Percentiles rank a stretch among this genome's conserved stretches.
Conservation (phyloP, 208 protist species). For the Borovskyia barvae region DNA sequence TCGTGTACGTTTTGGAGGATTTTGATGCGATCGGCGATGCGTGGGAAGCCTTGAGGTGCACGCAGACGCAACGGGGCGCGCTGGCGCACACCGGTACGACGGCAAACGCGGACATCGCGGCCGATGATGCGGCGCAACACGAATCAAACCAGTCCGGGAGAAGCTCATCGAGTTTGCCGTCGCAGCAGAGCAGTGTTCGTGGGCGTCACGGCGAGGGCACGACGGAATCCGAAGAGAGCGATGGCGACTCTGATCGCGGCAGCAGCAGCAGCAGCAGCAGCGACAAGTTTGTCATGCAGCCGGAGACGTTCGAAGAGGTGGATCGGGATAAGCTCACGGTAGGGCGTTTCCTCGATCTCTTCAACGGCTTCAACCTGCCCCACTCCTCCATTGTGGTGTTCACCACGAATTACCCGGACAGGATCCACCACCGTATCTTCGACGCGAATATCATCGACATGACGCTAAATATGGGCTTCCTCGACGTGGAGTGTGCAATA, state of each 20-base stretch:
- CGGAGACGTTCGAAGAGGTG: slow-evolving; percentile 17
- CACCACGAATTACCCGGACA: slow-evolving; percentile 90
- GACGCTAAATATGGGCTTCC: slow-evolving; percentile 61
- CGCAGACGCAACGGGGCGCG: slow-evolving; percentile 6
- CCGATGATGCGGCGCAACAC: background rate
- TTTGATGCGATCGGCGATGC: slow-evolving; percentile 60
- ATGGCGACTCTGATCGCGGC: slow-evolving; percentile 10
- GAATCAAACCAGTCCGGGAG: background rate
- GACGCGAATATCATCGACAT: slow-evolving; percentile 67
- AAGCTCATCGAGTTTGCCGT: background rate
- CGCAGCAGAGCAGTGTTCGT: background rate
- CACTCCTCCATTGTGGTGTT: slow-evolving; percentile 88
- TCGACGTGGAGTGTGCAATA: slow-evolving; percentile 31
- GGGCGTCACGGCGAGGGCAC: slow-evolving; percentile 7
- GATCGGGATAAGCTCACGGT: slow-evolving; percentile 71
- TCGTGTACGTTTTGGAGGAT: slow-evolving; percentile 85
- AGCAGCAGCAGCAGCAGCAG: slow-evolving; percentile 1
- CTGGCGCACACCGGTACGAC: background rate
- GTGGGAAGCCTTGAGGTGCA: slow-evolving; percentile 7
- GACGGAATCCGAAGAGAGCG: background rate
- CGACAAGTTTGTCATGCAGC: slow-evolving; percentile 11
- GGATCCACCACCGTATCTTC: slow-evolving; percentile 61
- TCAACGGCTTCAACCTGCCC: slow-evolving; percentile 78
- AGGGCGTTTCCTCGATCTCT: slow-evolving; percentile 78
- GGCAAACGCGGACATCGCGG: background rate